A percentile compares a stretch with the other conserved stretches of the same genome.
These are phyloP conservation scores for Pichia sp. DNA, from an alignment of 1,139 yeast genomes.

Conservation along the genomic window DNA sequence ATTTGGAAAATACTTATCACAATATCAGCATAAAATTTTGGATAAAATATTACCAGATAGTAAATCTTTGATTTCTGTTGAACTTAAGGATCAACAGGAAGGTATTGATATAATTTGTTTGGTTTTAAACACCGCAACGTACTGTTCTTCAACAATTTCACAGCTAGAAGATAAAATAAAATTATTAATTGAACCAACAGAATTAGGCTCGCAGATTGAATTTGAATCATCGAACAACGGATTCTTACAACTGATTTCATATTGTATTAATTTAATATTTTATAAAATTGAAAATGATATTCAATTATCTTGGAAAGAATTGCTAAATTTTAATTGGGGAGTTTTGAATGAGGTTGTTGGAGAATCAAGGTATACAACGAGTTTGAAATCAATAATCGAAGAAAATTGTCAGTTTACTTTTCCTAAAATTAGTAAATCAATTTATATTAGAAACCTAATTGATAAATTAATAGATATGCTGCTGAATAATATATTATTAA, in stretches of 20 bases:
- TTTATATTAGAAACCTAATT: conserved; percentile 66
- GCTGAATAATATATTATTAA: conserved; percentile 49
- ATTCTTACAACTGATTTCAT: conserved; percentile 53
- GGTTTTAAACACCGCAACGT: conserved; percentile 83
- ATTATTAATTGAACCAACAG: conserved; percentile 36
- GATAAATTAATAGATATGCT: conserved; percentile 70
- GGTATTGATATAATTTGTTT: conserved; percentile 63
- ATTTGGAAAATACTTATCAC: conserved; percentile 60
- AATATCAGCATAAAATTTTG: conserved; percentile 58
- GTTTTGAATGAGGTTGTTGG: conserved; percentile 57
- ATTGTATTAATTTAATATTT: conserved; percentile 51
- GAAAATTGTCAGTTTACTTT: conserved; percentile 46
- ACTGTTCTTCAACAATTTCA: conserved; percentile 68
- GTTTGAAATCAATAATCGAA: conserved; percentile 44
- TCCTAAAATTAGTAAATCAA: conserved; percentile 59
- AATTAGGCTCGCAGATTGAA: conserved; percentile 33
- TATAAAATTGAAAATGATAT: conserved; percentile 56
- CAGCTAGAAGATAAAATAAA: conserved; percentile 67
- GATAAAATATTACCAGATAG: conserved; percentile 50
- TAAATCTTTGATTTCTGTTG: conserved; percentile 32
- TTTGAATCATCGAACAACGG: conserved; percentile 53
- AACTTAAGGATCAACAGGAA: conserved; percentile 35
- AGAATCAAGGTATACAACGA: conserved; percentile 62
- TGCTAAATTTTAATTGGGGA: conserved; percentile 75
- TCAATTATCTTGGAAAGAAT: conserved; percentile 77